These are phyloP conservation scores for Xylaria sp. DNA, from an alignment of 2,329 filamentous ascomycete species.

Conservation along the genomic window DNA sequence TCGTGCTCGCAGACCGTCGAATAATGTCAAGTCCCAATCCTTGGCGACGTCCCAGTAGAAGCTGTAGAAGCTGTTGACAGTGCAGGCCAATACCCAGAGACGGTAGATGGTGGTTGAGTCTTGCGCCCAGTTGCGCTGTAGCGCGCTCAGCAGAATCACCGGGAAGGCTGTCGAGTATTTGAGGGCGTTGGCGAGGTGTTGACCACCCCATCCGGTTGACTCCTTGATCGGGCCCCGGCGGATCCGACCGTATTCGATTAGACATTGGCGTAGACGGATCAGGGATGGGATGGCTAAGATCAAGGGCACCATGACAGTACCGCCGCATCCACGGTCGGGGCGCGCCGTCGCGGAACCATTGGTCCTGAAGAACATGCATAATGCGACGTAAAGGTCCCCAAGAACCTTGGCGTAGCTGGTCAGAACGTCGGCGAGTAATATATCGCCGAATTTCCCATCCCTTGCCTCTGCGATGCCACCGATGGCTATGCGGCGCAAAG, in stretches of 20 bases:
- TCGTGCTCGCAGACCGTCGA: constrained; percentile 69
- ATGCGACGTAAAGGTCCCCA: constrained; percentile 85
- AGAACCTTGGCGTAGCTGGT: constrained; percentile 95
- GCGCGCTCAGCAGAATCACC: constrained; percentile 82
- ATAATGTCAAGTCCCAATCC: constrained; percentile 94
- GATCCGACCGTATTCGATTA: constrained; percentile 86
- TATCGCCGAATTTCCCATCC: constrained; percentile 94
- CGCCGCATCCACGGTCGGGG: constrained; percentile 85
- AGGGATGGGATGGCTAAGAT: constrained; percentile 84
- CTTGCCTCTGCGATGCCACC: constrained; percentile 87
- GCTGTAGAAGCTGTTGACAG: constrained; percentile 90
- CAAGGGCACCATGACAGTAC: constrained; percentile 80
- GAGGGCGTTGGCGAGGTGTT: constrained; percentile 90
- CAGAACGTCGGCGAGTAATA: constrained; percentile 90
- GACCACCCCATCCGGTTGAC: constrained; percentile 77
- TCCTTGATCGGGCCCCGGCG: constrained; percentile 66
- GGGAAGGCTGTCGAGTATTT: constrained; percentile 97
- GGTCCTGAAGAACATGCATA: constrained; percentile 88
- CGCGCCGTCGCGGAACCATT: constrained; percentile 79
- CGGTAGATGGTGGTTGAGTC: constrained; percentile 60
- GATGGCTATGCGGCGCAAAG: constrained; percentile 80
- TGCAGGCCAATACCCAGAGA: constrained; percentile 76
- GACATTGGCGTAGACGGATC: constrained; percentile 90
- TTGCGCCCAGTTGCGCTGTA: constrained; percentile 67
- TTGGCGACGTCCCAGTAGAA: constrained; percentile 98